A percentile compares a stretch with the other conserved stretches of the same genome.
Evolutionary conservation across 306 rosid genomes (phyloP).

Genomic region (Vicia sativa): DNA sequence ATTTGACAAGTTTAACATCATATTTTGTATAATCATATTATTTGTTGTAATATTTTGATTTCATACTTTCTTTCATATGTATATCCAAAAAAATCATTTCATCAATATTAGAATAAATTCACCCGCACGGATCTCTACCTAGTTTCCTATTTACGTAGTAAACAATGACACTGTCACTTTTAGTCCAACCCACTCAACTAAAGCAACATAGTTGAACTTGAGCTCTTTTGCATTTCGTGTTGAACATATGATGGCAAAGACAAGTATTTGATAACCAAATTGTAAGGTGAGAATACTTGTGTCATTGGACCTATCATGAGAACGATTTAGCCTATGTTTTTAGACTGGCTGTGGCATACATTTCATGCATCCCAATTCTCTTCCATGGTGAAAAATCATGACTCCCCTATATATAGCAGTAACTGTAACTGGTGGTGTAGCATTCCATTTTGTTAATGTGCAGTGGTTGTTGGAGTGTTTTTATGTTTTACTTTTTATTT

Average conservation of each 20-base stretch:
- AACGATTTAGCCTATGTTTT: not conserved
- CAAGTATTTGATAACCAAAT: too few relatives aligned
- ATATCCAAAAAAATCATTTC: too few relatives aligned
- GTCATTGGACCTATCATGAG: not conserved
- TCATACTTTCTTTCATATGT: too few relatives aligned
- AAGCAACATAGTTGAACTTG: not conserved
- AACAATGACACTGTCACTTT: not conserved
- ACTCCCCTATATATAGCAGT: not conserved
- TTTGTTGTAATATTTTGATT: too few relatives aligned
- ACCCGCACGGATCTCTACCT: too few relatives aligned
- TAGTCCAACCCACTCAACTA: not conserved
- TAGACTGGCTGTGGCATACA: not conserved
- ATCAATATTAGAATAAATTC: too few relatives aligned
- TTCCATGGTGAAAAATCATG: not conserved
- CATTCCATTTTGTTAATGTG: not conserved
- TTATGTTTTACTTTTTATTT: not conserved
- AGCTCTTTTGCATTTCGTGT: constrained; percentile 5
- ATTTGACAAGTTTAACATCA: too few relatives aligned
- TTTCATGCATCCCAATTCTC: not conserved
- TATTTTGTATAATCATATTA: too few relatives aligned
- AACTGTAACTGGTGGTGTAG: not conserved
- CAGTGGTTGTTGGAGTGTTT: not conserved
- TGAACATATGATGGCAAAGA: not conserved
- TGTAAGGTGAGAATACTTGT: not conserved
- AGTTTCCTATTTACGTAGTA: not conserved